Evolutionary conservation across 202 grass and related monocot species (phyloP), one percentile per base, ranked within the genome.

Genomic region (Schoenoplectus triqueter): DNA sequence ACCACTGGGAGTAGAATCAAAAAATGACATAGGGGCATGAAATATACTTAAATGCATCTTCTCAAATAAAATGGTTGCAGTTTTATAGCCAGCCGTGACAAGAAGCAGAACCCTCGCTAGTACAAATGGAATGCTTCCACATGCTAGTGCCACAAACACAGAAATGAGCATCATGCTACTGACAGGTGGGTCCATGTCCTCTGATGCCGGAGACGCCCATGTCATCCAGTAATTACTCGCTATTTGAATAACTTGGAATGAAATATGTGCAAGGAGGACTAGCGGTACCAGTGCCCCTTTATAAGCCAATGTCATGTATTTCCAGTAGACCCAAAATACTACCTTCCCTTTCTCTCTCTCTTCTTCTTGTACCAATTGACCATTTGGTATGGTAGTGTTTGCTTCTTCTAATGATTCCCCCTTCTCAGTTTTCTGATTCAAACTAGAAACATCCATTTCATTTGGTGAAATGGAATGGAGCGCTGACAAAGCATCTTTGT

Each of bases 161-260:
- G 85, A 94, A 17, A 94, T 92, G 49, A 97, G 80, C 6, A 77
- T 69, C 41, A 70, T 70, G 67, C 81, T 87, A 71, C 85, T 94
- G 21, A 94, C 92, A 78, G 86, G 90, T 85, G 94, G 81, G 39
- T 90, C 22, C 5, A 64, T 83, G 0, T 94, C 90, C 66, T 86
- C 83, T 0, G 94, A 94, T 0, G 89, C 92, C 18, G 94, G 94
- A 66, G 90, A 49, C 63, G 90, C 92, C 92, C 90, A 97, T 6
- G 94, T 87, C 92, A 97, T 94, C 94, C 92, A 97, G 78, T 94
- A 97, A 84, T 89, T 92, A 85, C 92, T 97, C 11, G 22, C 88
- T 75, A 92, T 94, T 83, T 94, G 90, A 88, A 94, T 80, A 57
- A 88, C 68, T 83, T 97, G 88, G 56, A 97, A 94, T 85, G 90